These are phyloP conservation scores for Cenchrus fungigraminus DNA, from an alignment of 176 grass and related monocot species.

Conservation along the genomic window DNA sequence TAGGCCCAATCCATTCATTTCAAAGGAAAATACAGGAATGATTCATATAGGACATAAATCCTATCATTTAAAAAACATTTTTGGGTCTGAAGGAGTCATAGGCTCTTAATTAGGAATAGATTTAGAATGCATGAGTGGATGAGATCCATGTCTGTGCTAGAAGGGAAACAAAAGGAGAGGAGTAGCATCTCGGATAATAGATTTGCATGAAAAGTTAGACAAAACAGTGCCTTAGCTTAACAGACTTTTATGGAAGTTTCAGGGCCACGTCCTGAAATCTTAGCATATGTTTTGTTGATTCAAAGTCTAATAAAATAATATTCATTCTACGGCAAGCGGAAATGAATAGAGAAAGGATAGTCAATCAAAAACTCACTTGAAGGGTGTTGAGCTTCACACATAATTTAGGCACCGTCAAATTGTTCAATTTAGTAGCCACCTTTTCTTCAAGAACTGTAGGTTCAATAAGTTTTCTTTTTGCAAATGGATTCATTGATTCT, in stretches of 20 bases:
- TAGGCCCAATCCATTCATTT: too few relatives aligned
- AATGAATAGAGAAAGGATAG: constrained; percentile 4
- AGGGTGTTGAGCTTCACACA: constrained; percentile 96
- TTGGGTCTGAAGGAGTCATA: too few relatives aligned
- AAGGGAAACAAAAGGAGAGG: too few relatives aligned
- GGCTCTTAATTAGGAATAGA: too few relatives aligned
- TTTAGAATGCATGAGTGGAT: too few relatives aligned
- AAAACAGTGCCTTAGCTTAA: not conserved
- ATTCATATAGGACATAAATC: too few relatives aligned
- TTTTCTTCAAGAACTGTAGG: constrained; percentile 54
- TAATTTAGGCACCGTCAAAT: constrained; percentile 63
- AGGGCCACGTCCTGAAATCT: not conserved
- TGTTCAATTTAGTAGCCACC: constrained; percentile 57
- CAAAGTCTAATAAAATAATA: not conserved
- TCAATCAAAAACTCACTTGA: constrained; percentile 60
- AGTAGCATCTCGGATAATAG: too few relatives aligned
- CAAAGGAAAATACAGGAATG: too few relatives aligned
- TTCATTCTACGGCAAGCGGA: not conserved
- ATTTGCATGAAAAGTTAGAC: too few relatives aligned
- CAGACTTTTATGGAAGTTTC: not conserved
- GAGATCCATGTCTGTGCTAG: too few relatives aligned
- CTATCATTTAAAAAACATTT: too few relatives aligned
- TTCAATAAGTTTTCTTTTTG: constrained; percentile 67
- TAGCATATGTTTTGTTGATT: not conserved
- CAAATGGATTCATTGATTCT: constrained; percentile 77